phyloP scores from a whole-genome alignment of 73 alveolate genomes.

The Paramecium octaurelia region DNA sequence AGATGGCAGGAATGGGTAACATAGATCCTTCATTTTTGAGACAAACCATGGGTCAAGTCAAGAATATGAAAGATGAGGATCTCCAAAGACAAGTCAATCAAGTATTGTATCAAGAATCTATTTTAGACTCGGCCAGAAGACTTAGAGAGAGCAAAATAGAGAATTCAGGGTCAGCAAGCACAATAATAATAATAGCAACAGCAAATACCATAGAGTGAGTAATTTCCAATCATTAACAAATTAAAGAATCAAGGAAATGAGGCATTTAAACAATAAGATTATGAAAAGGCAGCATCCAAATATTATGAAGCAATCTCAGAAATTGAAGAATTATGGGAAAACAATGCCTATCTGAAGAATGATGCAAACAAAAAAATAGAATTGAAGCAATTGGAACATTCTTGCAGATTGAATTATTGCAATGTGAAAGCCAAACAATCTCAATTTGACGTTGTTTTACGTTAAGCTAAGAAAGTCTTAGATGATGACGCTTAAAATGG shows the following conservation, averaged over 20 bases:
- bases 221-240: conserved; percentile 12
- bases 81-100: neutral
- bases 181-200: neutral
- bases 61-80: neutral
- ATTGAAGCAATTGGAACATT: conserved; percentile 14
- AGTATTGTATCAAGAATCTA: neutral
- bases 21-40: conserved; percentile 22
- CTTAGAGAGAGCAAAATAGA: neutral
- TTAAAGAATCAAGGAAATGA: conserved; percentile 57
- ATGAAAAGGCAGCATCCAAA: conserved; percentile 47
- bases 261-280: neutral
- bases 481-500: conserved; percentile 7
- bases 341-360: neutral
- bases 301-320: conserved; percentile 55
- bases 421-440: conserved; percentile 55
- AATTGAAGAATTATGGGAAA: conserved; percentile 46
- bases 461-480: neutral
- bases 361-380: neutral
- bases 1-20: conserved; percentile 11
- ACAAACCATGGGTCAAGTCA: neutral
- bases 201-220: neutral
- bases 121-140: neutral
- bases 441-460: neutral
- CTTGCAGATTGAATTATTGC: conserved; percentile 56
- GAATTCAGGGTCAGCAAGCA: neutral